phyloP scores from a whole-genome alignment of 1,139 yeast species.

The Nakaseomyces nivariensis region DNA sequence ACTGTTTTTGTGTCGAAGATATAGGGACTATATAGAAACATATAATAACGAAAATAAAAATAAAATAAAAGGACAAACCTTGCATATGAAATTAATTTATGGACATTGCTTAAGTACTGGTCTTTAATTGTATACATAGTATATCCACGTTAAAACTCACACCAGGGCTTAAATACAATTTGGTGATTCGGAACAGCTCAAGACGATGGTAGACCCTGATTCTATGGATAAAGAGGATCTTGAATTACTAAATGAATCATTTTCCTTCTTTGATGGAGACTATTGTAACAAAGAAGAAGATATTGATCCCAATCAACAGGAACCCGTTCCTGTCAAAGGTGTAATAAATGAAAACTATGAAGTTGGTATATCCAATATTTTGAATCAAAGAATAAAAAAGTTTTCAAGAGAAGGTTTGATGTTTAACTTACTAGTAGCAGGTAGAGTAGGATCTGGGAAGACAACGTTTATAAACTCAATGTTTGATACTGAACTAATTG shows the following conservation, averaged over 20 bases:
- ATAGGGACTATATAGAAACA: background rate
- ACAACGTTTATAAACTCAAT: slow-evolving; percentile 52
- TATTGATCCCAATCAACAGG: background rate
- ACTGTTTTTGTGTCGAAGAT: background rate
- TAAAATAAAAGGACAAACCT: no score
- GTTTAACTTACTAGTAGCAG: slow-evolving; percentile 50
- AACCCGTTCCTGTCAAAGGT: background rate
- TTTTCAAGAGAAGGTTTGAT: slow-evolving; percentile 39
- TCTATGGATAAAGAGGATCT: background rate
- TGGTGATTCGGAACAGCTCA: no score
- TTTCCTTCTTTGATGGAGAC: background rate
- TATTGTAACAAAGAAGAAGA: background rate
- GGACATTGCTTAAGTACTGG: no score
- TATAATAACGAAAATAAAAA: background rate
- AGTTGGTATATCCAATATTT: slow-evolving; percentile 24
- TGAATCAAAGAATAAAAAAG: slow-evolving; percentile 24
- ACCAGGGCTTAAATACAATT: background rate
- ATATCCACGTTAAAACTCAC: no score
- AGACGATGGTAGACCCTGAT: background rate
- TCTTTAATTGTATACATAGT: no score
- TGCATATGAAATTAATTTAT: background rate
- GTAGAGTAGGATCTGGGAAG: slow-evolving; percentile 46
- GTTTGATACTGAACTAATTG: slow-evolving; percentile 31
- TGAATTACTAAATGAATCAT: background rate
- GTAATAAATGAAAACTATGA: background rate